Evolutionary conservation across 2,329 filamentous ascomycete species (phyloP), one percentile per base, ranked within the genome.

Genomic region (Cladosporium phlei): DNA sequence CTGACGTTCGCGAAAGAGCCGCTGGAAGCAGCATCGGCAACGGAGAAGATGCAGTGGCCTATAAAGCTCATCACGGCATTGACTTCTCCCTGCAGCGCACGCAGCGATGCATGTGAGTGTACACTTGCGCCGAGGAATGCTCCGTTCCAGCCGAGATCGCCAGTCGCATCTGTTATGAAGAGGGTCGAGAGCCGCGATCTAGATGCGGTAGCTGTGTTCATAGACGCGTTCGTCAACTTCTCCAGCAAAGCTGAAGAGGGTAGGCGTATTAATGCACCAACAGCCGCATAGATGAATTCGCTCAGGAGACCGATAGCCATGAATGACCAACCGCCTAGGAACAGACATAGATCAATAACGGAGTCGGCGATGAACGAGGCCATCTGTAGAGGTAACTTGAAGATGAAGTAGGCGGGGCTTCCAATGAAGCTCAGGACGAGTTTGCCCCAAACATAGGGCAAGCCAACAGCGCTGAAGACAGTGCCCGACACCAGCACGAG

Each of bases 391-490:
- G 91, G 82, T 11, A 88, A 77, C 63, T 80, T 81, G 52, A 85
- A 61, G 40, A 81, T 63, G 22, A 82, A 70, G n/a, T 76, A 71
- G 28, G 88, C 70, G 2, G 91, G 91, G 55, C 89, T 88, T 10
- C 86, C 88, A 19, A 91, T 64, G 39, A 90, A 73, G 62, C 91
- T 83, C 33, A 97, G 75, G 4, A 87, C 82, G 20, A 95, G 73
- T 54, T 95, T 90, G 11, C 93, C 93, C 61, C 89, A 83, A 46
- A 96, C 85, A 68, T 97, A 98, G 0, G 93, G 93, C 42, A 95
- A 70, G 70, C 93, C 95, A 34, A 97, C 81, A 42, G 89, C 91
- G 49, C 86, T 72, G 43, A 88, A 84, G 32, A 98, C 82, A 11
- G 90, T 95, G 42, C 91, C 79, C 1, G 87, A 86, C 11, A 98